Percentiles rank a stretch among this genome's conserved stretches.
phyloP scores from a whole-genome alignment of 192 early-diverging fungal species.

The Backusella tarrabulga region DNA sequence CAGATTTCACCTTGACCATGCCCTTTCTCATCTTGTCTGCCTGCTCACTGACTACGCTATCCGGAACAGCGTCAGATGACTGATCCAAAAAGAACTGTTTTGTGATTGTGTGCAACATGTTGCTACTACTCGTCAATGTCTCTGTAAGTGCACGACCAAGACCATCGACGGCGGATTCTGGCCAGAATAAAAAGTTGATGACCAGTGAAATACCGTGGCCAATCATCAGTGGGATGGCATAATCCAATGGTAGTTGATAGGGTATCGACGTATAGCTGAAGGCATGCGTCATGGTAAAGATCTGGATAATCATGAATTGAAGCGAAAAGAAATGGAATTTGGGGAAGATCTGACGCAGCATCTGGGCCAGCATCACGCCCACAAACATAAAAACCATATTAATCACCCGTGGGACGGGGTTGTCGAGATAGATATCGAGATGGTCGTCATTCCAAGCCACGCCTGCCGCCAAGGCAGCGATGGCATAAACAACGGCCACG shows the following conservation, averaged over 20 bases:
- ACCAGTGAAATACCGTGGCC: constrained; percentile 40
- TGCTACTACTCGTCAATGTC: constrained; percentile 26
- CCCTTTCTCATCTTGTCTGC: constrained; percentile 30
- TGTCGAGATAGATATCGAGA: constrained; percentile 7
- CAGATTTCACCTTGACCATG: constrained; percentile 35
- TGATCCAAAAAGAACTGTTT: constrained; percentile 37
- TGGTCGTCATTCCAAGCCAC: constrained; percentile 32
- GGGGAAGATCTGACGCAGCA: constrained; percentile 39
- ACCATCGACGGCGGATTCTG: constrained; percentile 51
- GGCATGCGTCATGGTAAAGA: constrained; percentile 38
- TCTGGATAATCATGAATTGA: constrained; percentile 47
- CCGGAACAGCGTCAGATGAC: constrained; percentile 3
- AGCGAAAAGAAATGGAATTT: constrained; percentile 44
- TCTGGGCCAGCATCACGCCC: constrained; percentile 39
- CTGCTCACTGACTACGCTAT: constrained; percentile 9
- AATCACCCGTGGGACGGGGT: constrained; percentile 34
- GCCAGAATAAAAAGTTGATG: constrained; percentile 46
- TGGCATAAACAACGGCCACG: constrained; percentile 36
- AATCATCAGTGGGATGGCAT: constrained; percentile 39
- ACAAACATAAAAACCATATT: constrained; percentile 42
- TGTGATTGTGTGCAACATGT: constrained; percentile 34
- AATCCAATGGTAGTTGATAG: constrained; percentile 13
- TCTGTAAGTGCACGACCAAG: constrained; percentile 39
- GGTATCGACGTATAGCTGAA: constrained; percentile 6
- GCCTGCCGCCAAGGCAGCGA: constrained; percentile 33